Conservation (phyloP, 192 early-diverging fungal species). For the Coemansia sp. region DNA sequence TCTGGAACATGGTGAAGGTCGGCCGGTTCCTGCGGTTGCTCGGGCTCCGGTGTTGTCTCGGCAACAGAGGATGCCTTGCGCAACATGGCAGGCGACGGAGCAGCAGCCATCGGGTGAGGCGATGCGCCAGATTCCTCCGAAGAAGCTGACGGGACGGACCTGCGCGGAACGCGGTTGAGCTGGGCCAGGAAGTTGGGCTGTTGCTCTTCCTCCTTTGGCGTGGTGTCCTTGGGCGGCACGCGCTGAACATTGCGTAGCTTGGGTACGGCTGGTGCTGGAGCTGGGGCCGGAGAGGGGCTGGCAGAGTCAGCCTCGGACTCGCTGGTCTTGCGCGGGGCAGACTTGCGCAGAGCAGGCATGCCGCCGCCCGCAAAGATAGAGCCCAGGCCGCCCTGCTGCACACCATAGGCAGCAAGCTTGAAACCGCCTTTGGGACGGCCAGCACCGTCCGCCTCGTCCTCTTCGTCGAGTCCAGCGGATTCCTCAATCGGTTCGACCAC, state of each 20-base stretch:
- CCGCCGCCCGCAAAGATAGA: slow-evolving; percentile 66
- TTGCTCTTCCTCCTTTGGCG: slow-evolving; percentile 20
- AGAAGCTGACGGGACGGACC: slow-evolving; percentile 2
- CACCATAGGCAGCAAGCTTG: slow-evolving; percentile 69
- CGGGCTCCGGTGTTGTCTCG: neutral
- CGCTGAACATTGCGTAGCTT: slow-evolving; percentile 46
- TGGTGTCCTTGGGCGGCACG: slow-evolving; percentile 11
- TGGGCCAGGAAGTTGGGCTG: slow-evolving; percentile 38
- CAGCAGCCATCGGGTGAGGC: slow-evolving; percentile 8
- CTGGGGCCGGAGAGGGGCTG: slow-evolving; percentile 5
- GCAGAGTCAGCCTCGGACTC: slow-evolving; percentile 8
- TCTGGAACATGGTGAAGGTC: no score
- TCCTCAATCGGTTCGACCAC: slow-evolving; percentile 50
- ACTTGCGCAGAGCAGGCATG: slow-evolving; percentile 62
- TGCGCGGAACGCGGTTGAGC: slow-evolving; percentile 39
- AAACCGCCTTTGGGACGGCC: slow-evolving; percentile 40
- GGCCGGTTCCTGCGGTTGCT: neutral
- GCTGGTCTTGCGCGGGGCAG: slow-evolving; percentile 20
- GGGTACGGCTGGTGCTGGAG: slow-evolving; percentile 19
- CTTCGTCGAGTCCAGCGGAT: slow-evolving; percentile 23
- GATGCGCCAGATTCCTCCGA: slow-evolving; percentile 20
- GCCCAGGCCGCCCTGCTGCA: slow-evolving; percentile 73
- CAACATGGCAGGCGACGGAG: slow-evolving; percentile 9
- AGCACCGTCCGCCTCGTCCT: slow-evolving; percentile 5
- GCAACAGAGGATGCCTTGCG: neutral